phyloP scores from a whole-genome alignment of 768 basidiomycete genomes.

The Boletus sp. region DNA sequence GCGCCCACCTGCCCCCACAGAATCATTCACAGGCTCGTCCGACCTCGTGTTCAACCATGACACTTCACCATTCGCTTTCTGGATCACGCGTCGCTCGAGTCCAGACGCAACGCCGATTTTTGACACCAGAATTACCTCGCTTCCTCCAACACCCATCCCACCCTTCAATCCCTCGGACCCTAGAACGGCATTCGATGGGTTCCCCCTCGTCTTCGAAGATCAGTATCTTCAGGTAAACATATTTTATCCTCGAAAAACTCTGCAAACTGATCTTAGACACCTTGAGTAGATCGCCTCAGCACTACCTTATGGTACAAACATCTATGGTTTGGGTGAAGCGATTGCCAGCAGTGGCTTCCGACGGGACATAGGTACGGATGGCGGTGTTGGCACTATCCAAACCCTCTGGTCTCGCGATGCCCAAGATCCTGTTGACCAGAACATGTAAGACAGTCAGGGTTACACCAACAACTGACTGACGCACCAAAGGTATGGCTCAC shows the following conservation, averaged over 20 bases:
- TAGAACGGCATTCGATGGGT: constrained; percentile 57
- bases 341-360: constrained; percentile 68
- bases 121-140: constrained; percentile 63
- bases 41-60: constrained; percentile 73
- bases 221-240: constrained; percentile 66
- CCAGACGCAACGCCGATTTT: constrained; percentile 58
- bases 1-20: constrained; percentile 38
- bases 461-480: not conserved
- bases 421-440: constrained; percentile 63
- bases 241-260: not conserved
- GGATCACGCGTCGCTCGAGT: constrained; percentile 69
- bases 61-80: constrained; percentile 68
- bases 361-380: constrained; percentile 52
- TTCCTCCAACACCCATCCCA: constrained; percentile 60
- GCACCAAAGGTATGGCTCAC: constrained; percentile 59
- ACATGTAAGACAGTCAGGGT: constrained; percentile 45
- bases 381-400: constrained; percentile 55
- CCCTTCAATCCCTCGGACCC: constrained; percentile 51
- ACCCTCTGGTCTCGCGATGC: constrained; percentile 66
- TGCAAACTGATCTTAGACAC: not conserved
- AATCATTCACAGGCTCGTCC: constrained; percentile 39
- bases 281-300: constrained; percentile 55
- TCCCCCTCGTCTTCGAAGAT: constrained; percentile 75
- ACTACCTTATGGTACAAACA: constrained; percentile 63
- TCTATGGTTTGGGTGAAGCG: constrained; percentile 79